Percentiles rank a stretch among this genome's conserved stretches.
Conservation (phyloP, 2,329 filamentous ascomycete genomes). For the Diaporthe sp. region DNA sequence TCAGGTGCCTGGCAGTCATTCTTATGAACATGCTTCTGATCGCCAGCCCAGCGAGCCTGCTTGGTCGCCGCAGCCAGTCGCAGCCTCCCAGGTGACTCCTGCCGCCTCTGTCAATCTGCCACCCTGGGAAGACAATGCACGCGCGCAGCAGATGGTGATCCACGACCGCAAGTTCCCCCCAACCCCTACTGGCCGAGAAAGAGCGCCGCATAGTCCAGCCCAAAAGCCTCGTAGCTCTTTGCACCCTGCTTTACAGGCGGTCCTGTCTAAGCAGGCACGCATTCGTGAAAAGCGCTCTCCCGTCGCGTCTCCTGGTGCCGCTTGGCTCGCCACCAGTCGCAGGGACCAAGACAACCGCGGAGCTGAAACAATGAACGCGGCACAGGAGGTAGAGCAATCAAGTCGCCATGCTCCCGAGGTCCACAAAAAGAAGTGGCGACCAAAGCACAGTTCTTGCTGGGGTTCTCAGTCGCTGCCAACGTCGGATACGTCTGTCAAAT, state of each 20-base stretch:
- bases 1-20: background rate
- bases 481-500: background rate
- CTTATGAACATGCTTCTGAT: background rate
- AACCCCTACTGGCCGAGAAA: background rate
- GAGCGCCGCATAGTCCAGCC: background rate
- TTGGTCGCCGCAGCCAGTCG: background rate
- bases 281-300: background rate
- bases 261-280: background rate
- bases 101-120: background rate
- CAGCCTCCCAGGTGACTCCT: background rate
- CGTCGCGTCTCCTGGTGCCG: background rate
- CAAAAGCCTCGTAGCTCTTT: background rate
- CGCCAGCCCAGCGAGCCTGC: background rate
- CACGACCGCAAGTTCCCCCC: background rate
- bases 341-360: background rate
- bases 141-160: background rate
- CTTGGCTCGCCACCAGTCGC: background rate
- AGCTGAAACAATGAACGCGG: background rate
- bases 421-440: constrained; percentile 22
- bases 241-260: background rate
- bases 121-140: background rate
- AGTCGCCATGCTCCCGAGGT: background rate
- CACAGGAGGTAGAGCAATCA: background rate
- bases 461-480: constrained; percentile 32
- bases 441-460: constrained; percentile 15